Conservation (phyloP, 2,329 filamentous ascomycete genomes). For the Sporothrix luriei region DNA sequence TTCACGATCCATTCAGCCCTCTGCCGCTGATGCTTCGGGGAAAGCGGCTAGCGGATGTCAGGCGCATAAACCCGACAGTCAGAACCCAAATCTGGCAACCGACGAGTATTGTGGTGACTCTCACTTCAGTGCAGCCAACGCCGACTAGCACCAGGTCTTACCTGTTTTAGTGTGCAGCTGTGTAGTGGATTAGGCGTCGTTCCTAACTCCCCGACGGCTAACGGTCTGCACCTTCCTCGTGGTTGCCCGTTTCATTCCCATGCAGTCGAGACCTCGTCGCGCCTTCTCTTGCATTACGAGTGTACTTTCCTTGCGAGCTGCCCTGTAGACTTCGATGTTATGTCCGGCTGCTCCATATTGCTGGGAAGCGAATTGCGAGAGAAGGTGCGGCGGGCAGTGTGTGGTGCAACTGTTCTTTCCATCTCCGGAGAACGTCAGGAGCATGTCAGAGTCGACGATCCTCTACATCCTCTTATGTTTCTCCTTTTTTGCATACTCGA, state of each 20-base stretch:
- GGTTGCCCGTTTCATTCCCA: conserved; percentile 13
- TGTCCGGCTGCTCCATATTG: neutral
- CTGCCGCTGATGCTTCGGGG: neutral
- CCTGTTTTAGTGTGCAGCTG: neutral
- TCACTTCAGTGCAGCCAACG: neutral
- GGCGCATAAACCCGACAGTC: neutral
- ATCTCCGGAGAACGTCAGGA: conserved; percentile 3
- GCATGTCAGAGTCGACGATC: neutral
- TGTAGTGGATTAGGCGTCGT: neutral
- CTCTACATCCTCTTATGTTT: neutral
- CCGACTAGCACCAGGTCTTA: neutral
- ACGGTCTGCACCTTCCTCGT: neutral
- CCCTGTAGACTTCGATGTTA: neutral
- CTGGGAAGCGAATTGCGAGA: neutral
- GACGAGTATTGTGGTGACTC: too few species aligned
- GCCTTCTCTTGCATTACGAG: conserved; percentile 1
- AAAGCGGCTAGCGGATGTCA: neutral
- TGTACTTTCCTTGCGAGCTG: neutral
- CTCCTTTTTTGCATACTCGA: neutral
- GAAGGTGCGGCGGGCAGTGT: neutral
- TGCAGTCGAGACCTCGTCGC: neutral
- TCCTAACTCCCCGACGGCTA: conserved; percentile 13
- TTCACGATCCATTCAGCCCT: too few species aligned
- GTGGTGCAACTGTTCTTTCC: neutral
- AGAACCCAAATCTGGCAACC: too few species aligned